Evolutionary conservation across 176 grass and related monocot species (phyloP), one percentile per base, ranked within the genome.

Genomic region (Raddia distichophylla): DNA sequence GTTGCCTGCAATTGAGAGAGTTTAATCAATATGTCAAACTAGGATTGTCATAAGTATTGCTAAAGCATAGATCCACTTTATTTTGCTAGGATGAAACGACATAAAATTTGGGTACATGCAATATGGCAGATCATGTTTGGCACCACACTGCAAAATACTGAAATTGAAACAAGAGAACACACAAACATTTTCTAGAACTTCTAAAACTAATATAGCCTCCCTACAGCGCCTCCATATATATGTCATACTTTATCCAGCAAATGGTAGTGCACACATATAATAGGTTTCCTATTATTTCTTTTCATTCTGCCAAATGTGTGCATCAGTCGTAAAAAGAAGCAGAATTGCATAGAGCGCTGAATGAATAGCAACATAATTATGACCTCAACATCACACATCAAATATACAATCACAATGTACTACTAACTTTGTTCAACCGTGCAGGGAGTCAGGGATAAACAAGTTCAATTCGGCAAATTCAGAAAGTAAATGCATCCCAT

Each of bases 1-100:
- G 75, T 75, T 98, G 90, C 83, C 95, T 98, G 86, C 66, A 86
- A 67, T 22, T 79, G 46, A 58, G 19, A 84, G 48, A 58, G 46
- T 70, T 74, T 5, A 60, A 74, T 45, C 34, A 74, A 18, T 62
- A 35, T 67, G 55, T 67, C 8, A 59, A 46, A 45, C 47, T 68
- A 68, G 5, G 43, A 63, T 19, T 32, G 12, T 17, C 32, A 50
- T 57, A 57, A 67, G 43, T 14, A n/a, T n/a, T 51, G 48, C 6
- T 69, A 42, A n/a, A 50, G 16, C 2, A 12, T n/a, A 3, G 3
- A 9, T n/a, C 43, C 27, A 73, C 15, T 83, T 59, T 57, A 58
- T 67, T 51, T 74, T 50, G 3, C 57, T 6, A 72, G 37, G 22
- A n/a, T 52, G 49, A 57, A 83, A 56, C 66, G 9, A 63, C 20